Base-by-base conservation (phyloP, 352 stramenopile species). In the Globisporangium uncinulatum region DNA sequence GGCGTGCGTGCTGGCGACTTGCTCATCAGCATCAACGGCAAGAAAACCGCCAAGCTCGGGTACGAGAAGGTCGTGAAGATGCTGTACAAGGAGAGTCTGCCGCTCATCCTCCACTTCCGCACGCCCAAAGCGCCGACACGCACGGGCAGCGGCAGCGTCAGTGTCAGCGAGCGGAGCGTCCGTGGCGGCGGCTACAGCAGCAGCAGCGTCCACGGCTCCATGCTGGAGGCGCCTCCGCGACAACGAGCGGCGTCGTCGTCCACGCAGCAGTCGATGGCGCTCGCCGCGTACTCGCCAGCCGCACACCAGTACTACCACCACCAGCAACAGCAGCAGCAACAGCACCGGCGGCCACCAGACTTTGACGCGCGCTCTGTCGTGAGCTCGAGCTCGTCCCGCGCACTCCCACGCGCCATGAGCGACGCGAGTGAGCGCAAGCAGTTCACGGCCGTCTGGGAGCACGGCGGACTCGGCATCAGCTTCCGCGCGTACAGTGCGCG, bases 1-100 rank as follows among this genome's bases (percentile, higher is more conserved):
- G 82, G 79, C 49, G 79, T 91, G 43, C 63, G 54, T 21, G 71
- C 76, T 24, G 81, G 81, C 34, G 81, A 91, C 56, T 67, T 91
- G 60, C 79, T 91, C 58, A 81, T 91, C 59, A 88, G 76, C 63
- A 60, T 91, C 14, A 87, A 91, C 62, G 81, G 78, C 60, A 91
- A 89, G 68, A 86, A 86, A 50, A 83, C 79, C 11, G 71, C 74
- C 55, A 81, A 79, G 31, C 59, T 89, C 45, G 79, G 78, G n/a
- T 91, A 88, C 67, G 78, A 87, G 49, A 87, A 88, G 60, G 81
- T 87, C 20, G 76, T 91, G 51, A 79, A 78, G 17, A 67, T 83
- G 66, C 73, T 91, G n/a, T 91, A 87, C 62, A 86, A 88, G 62
- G 76, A 91, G 64, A 67, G 70, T 6, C 64, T 91, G 37, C 81